Conservation (phyloP, 192 early-diverging fungal species). For the Umbelopsis vinacea region DNA sequence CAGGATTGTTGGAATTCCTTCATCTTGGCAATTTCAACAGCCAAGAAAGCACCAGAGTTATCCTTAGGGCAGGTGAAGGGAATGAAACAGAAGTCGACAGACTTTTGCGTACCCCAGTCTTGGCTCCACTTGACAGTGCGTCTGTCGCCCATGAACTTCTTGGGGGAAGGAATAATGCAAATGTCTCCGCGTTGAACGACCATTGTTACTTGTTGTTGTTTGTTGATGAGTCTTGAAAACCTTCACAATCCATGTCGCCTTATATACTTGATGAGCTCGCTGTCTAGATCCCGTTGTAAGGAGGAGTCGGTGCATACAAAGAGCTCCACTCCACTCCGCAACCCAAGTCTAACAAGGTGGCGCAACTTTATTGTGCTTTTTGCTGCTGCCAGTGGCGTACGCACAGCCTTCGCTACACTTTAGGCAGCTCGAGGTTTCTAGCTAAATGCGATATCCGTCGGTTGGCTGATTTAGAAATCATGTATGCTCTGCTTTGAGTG, state of each 20-base stretch:
- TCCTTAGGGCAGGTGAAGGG: conserved; percentile 26
- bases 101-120: conserved; percentile 23
- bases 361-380: background rate
- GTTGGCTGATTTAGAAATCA: background rate
- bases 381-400: background rate
- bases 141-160: conserved; percentile 24
- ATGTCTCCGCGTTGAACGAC: conserved; percentile 24
- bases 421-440: background rate
- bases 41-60: conserved; percentile 7
- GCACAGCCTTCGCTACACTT: conserved; percentile 1
- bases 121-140: conserved; percentile 23
- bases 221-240: background rate
- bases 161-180: conserved; percentile 10
- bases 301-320: background rate
- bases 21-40: conserved; percentile 25
- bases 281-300: background rate
- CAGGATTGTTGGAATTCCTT: conserved; percentile 24
- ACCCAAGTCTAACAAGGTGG: background rate
- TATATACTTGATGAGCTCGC: background rate
- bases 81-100: conserved; percentile 26
- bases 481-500: background rate
- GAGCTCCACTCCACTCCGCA: background rate
- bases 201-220: background rate
- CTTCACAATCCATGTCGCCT: background rate
- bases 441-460: background rate